Percentiles rank a stretch among this genome's conserved stretches.
These are phyloP conservation scores for Dothideomycetidae sp. DNA, from an alignment of 2,329 filamentous ascomycete species.

Conservation along the genomic window DNA sequence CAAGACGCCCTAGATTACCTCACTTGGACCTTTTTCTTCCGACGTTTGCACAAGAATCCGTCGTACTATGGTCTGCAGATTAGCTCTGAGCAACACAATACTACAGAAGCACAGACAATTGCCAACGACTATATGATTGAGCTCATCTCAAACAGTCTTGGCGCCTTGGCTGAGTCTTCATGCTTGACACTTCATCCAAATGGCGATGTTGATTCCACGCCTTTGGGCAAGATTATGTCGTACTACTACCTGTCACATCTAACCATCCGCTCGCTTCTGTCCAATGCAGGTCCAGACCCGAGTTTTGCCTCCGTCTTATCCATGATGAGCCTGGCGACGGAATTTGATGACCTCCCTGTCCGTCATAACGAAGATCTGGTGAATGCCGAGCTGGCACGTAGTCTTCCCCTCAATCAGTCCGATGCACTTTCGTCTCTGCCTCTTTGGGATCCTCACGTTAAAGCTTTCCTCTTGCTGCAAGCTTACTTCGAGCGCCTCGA, in stretches of 20 bases:
- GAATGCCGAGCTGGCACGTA: conserved; percentile 76
- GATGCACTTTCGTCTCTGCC: conserved; percentile 48
- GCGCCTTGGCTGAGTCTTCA: conserved; percentile 66
- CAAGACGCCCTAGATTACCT: conserved; percentile 96
- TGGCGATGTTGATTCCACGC: conserved; percentile 77
- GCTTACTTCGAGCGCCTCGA: conserved; percentile 88
- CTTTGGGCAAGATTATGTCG: conserved; percentile 95
- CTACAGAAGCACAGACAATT: conserved; percentile 64
- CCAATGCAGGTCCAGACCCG: conserved; percentile 59
- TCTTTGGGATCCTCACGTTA: conserved; percentile 98
- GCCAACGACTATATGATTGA: conserved; percentile 93
- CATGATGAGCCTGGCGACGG: conserved; percentile 86
- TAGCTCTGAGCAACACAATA: conserved; percentile 81
- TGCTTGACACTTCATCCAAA: conserved; percentile 75
- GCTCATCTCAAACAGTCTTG: conserved; percentile 75
- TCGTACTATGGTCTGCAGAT: conserved; percentile 96
- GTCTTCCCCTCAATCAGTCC: conserved; percentile 56
- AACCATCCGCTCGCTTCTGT: conserved; percentile 74
- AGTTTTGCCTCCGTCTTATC: conserved; percentile 69
- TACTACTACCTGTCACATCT: conserved; percentile 95
- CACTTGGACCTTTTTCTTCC: conserved; percentile 99
- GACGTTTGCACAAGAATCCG: conserved; percentile 91
- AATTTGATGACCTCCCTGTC: conserved; percentile 95
- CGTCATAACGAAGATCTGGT: conserved; percentile 97
- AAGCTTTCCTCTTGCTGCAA: conserved; percentile 84